These are phyloP conservation scores for Hortiboletus campestris DNA, from an alignment of 768 basidiomycete species.

Conservation along the genomic window DNA sequence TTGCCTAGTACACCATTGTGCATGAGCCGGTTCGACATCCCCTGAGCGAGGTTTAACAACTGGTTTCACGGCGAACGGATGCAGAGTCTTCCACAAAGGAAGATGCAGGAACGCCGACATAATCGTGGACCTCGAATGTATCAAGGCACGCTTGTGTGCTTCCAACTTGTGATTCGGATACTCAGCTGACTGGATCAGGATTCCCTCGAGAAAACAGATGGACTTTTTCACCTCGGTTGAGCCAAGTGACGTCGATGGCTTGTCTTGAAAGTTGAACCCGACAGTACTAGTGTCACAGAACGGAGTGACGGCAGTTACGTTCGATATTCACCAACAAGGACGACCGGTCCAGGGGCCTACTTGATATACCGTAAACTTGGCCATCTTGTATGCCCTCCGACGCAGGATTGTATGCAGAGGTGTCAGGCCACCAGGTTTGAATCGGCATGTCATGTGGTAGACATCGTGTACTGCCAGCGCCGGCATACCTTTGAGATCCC, in stretches of 20 bases:
- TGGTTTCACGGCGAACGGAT: background rate
- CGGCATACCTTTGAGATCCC: background rate
- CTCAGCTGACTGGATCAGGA: background rate
- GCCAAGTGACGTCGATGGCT: background rate
- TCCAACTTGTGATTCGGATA: background rate
- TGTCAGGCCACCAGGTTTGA: background rate
- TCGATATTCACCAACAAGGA: background rate
- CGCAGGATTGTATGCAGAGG: background rate
- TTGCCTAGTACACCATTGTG: background rate
- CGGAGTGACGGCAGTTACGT: background rate
- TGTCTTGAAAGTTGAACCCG: slow-evolving; percentile 15
- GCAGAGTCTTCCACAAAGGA: background rate
- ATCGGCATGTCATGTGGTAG: background rate
- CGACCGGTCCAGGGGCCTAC: background rate
- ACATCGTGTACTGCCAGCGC: background rate
- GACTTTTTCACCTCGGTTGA: slow-evolving; percentile 15
- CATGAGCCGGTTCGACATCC: no score
- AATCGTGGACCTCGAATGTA: background rate
- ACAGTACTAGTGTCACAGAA: no score
- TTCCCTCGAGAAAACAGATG: background rate
- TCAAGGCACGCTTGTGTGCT: background rate
- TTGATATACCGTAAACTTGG: background rate
- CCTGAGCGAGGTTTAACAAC: background rate
- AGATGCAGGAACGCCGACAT: background rate
- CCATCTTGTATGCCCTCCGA: background rate